Percentiles rank a stretch among this genome's conserved stretches.
These are phyloP conservation scores for Chlamydomonas incerta DNA, from an alignment of 139 green algal genomes.

Conservation along the genomic window DNA sequence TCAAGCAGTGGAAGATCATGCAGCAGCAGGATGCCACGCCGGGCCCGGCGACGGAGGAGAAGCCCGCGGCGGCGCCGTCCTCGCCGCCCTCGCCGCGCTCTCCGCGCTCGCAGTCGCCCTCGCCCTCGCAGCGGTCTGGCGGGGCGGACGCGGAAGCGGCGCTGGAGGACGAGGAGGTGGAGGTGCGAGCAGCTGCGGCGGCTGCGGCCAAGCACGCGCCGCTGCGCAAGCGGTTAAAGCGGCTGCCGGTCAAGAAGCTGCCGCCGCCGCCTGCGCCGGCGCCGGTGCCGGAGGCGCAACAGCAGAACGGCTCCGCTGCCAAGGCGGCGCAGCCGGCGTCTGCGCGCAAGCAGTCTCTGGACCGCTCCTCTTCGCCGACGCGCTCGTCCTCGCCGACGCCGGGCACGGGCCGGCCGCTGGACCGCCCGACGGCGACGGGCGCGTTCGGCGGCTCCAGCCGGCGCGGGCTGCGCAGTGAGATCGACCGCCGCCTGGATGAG, in stretches of 20 bases:
- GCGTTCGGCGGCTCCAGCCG: not conserved
- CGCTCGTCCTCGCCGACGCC: not conserved
- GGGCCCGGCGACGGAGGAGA: not conserved
- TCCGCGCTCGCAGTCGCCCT: not conserved
- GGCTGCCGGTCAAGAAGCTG: not conserved
- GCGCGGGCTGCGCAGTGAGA: conserved; percentile 62
- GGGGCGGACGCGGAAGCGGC: not conserved
- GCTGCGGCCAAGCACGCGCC: conserved; percentile 41
- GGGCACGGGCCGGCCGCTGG: too few relatives aligned
- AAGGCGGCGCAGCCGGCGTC: not conserved
- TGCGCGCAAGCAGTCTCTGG: not conserved
- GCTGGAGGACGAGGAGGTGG: conserved; percentile 16
- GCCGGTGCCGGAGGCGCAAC: not conserved
- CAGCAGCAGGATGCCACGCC: conserved; percentile 40
- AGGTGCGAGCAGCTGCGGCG: not conserved
- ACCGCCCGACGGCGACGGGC: too few relatives aligned
- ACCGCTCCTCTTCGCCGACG: too few relatives aligned
- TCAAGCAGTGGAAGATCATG: conserved; percentile 65
- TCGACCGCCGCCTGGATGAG: conserved; percentile 83
- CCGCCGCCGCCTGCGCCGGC: not conserved
- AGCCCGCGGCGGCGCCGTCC: conserved; percentile 3
- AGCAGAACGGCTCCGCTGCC: not conserved
- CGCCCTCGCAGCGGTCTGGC: conserved; percentile 1
- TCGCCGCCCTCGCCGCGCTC: conserved; percentile 25
- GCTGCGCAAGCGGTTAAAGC: conserved; percentile 28